Evolutionary conservation across 2,329 filamentous ascomycete species (phyloP).

Genomic region (Alternaria ventricosa): DNA sequence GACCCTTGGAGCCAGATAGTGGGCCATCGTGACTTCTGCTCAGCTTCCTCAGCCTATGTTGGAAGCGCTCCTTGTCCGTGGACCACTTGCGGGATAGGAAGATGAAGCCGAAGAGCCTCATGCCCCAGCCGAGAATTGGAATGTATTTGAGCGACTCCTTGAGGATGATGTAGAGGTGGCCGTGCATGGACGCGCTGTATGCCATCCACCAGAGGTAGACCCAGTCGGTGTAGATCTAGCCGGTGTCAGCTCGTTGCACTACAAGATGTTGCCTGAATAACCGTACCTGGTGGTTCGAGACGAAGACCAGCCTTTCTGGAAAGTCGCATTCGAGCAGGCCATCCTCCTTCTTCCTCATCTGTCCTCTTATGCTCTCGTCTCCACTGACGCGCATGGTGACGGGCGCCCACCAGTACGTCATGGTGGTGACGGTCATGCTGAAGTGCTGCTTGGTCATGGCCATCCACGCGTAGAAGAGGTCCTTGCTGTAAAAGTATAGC

Average conservation of each 20-base stretch:
- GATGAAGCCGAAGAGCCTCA: conserved; percentile 88
- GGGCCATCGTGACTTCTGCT: conserved; percentile 56
- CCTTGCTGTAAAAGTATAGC: conserved; percentile 74
- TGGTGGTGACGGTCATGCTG: conserved; percentile 74
- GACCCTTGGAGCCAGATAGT: conserved; percentile 53
- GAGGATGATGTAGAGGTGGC: conserved; percentile 87
- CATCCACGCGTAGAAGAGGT: conserved; percentile 84
- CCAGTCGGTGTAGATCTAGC: conserved; percentile 83
- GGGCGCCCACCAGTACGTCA: conserved; percentile 86
- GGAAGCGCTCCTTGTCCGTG: conserved; percentile 75
- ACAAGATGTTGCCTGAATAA: too few species aligned
- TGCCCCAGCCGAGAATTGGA: conserved; percentile 80
- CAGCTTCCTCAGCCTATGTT: conserved; percentile 76
- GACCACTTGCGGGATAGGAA: conserved; percentile 93
- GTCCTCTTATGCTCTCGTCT: conserved; percentile 77
- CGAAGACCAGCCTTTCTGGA: conserved; percentile 78
- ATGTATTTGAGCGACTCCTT: conserved; percentile 86
- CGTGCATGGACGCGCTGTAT: conserved; percentile 80
- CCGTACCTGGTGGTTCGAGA: conserved; percentile 78
- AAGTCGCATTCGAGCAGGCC: conserved; percentile 78
- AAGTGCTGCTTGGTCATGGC: conserved; percentile 86
- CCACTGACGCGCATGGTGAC: conserved; percentile 82
- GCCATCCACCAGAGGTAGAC: conserved; percentile 92
- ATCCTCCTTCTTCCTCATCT: conserved; percentile 71
- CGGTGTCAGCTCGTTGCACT: conserved; percentile 16